A percentile compares a stretch with the other conserved stretches of the same genome.
These are phyloP conservation scores for Magnusiomyces paraingens DNA, from an alignment of 1,139 yeast genomes.

Conservation along the genomic window DNA sequence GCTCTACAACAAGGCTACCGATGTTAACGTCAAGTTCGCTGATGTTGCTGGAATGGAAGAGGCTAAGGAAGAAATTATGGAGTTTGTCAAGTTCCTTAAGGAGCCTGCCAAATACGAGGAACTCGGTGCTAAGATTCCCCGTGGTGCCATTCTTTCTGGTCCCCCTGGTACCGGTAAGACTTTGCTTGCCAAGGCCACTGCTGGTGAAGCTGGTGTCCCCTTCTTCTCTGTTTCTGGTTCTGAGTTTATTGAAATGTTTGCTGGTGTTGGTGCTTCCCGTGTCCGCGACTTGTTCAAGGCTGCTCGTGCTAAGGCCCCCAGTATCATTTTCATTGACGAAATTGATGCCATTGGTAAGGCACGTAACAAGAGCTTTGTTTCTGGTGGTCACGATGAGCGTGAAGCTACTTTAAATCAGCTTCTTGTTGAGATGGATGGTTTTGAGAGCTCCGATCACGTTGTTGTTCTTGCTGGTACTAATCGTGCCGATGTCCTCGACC, in stretches of 20 bases:
- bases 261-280: slow-evolving; percentile 97
- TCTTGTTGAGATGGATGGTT: slow-evolving; percentile 97
- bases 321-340: slow-evolving; percentile 92
- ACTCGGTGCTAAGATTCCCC: slow-evolving; percentile 93
- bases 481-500: slow-evolving; percentile 87
- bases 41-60: slow-evolving; percentile 98
- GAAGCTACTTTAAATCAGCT: slow-evolving; percentile 94
- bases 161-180: slow-evolving; percentile 99
- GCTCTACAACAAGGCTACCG: slow-evolving; percentile 85
- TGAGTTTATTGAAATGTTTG: slow-evolving; percentile 98
- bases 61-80: slow-evolving; percentile 98
- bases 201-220: slow-evolving; percentile 98
- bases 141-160: slow-evolving; percentile 95
- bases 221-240: slow-evolving; percentile 93
- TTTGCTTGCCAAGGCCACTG: slow-evolving; percentile 93
- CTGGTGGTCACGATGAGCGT: slow-evolving; percentile 91
- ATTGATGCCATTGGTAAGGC: slow-evolving; percentile 98
- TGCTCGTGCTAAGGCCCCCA: slow-evolving; percentile 89
- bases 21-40: slow-evolving; percentile 76
- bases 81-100: slow-evolving; percentile 86
- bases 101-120: slow-evolving; percentile 84
- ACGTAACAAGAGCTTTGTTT: slow-evolving; percentile 74
- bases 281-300: slow-evolving; percentile 91
- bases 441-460: slow-evolving; percentile 81
- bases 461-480: slow-evolving; percentile 97